Evolutionary conservation across 331 rosid species (phyloP).

Genomic region (Phaseolus coccineus): DNA sequence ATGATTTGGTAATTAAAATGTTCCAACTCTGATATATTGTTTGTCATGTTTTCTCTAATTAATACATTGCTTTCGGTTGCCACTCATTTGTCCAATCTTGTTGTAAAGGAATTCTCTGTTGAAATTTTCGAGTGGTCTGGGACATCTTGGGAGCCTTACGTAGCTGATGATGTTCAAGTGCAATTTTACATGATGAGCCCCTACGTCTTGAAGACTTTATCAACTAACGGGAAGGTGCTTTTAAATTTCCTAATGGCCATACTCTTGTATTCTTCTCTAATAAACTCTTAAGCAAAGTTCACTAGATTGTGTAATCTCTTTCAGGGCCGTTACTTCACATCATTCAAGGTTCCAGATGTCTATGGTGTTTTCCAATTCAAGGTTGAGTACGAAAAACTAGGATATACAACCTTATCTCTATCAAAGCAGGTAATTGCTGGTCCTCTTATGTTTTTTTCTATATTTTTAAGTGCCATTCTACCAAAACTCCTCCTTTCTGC

Average conservation of each 20-base stretch:
- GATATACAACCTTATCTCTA: conserved; percentile 82
- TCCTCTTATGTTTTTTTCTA: conserved; percentile 15
- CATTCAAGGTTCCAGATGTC: conserved; percentile 96
- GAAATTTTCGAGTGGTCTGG: conserved; percentile 97
- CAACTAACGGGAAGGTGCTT: conserved; percentile 77
- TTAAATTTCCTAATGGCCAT: conserved; percentile 9
- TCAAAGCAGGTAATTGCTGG: conserved; percentile 81
- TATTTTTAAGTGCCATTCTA: conserved; percentile 8
- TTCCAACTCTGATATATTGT: neutral
- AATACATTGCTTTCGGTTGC: conserved; percentile 25
- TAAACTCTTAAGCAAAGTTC: conserved; percentile 34
- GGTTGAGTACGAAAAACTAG: conserved; percentile 89
- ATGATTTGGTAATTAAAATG: conserved; percentile 74
- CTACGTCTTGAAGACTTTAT: conserved; percentile 87
- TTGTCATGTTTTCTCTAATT: neutral
- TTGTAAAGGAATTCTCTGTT: conserved; percentile 79
- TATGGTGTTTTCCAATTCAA: conserved; percentile 99
- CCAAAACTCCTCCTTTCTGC: conserved; percentile 12
- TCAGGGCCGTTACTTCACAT: conserved; percentile 82
- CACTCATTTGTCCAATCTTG: conserved; percentile 47
- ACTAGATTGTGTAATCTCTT: conserved; percentile 38
- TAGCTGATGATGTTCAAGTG: conserved; percentile 90
- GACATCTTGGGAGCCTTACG: conserved; percentile 86
- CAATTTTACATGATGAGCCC: conserved; percentile 99
- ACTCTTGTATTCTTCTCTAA: conserved; percentile 19